Evolutionary conservation across 768 basidiomycete species (phyloP), one percentile per base, ranked within the genome.

Genomic region (Lactarius indigo): DNA sequence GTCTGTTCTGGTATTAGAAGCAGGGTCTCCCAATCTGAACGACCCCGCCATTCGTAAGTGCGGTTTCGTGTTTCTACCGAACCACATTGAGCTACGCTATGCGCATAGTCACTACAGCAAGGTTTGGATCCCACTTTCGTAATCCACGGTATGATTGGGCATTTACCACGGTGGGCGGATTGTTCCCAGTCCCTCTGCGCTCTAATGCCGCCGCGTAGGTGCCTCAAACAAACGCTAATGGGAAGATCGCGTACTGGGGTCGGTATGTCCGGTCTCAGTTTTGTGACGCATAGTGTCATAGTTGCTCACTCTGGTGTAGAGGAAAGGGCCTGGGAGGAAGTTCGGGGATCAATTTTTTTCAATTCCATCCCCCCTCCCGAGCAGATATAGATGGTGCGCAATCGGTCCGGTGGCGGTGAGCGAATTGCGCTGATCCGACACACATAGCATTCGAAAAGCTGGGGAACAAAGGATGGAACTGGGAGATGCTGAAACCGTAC

Each of bases 311-410:
- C 31, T n/a, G 12, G 44, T 23, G n/a, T 15, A 71, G 73, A 30
- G 73, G 73, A n/a, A 74, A 73, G 66, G 69, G 71, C 13, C 62
- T 74, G 5, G 72, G 73, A 8, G 73, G 73, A 23, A 69, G 66
- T 39, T 73, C 72, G 15, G 50, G 58, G 2, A 56, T 72, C 31
- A 74, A 74, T 41, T 70, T 65, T 37, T 66, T 69, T 39, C 23
- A 26, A 28, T 71, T 18, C 26, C 69, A 64, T n/a, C 71, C 4
- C 63, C 65, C 66, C 17, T 31, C 57, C 12, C 26, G 35, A 26
- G 41, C 64, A 6, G 68, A 72, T 30, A 65, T 72, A 47, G 62
- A 72, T 39, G 71, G 69, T 69, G 28, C 7, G 66, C n/a, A 63
- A 42, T 44, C 31, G 3, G 17, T 37, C 30, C 37, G 20, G 20